phyloP scores from a whole-genome alignment of 2,329 filamentous ascomycete genomes.

The Dothistroma septosporum region DNA sequence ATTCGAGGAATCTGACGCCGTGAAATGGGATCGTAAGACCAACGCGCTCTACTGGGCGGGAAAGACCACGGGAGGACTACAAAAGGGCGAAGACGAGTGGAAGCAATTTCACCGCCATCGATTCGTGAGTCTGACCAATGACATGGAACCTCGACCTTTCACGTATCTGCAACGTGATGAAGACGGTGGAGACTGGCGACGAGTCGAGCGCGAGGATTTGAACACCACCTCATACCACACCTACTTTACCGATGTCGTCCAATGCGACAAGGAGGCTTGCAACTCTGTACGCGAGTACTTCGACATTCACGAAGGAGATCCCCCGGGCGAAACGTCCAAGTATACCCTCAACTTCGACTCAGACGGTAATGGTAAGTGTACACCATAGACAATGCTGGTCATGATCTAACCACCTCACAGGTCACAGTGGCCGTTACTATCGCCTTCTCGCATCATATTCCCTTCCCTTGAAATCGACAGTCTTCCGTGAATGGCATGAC shows the following conservation, averaged over 20 bases:
- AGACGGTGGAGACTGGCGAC: background rate
- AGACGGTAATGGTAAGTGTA: constrained; percentile 5
- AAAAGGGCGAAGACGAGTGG: no score
- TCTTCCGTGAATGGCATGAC: constrained; percentile 57
- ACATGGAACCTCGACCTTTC: constrained; percentile 9
- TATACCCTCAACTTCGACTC: constrained; percentile 12
- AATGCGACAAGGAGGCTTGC: constrained; percentile 42
- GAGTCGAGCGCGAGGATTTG: constrained; percentile 15
- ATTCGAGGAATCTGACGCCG: no score
- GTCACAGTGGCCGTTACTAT: constrained; percentile 53
- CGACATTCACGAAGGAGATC: constrained; percentile 3
- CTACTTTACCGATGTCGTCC: constrained; percentile 45
- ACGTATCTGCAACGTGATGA: constrained; percentile 1
- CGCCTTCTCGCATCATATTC: constrained; percentile 48
- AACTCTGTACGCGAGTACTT: constrained; percentile 23
- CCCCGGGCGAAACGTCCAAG: constrained; percentile 6
- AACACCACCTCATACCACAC: constrained; percentile 38
- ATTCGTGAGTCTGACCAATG: no score
- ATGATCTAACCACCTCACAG: constrained; percentile 13
- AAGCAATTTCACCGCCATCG: no score
- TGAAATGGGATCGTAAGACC: no score
- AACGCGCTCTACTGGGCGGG: no score
- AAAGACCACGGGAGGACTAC: no score
- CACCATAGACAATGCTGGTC: background rate
- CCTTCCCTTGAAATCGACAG: constrained; percentile 50